Evolutionary conservation across 2,329 filamentous ascomycete species (phyloP), one percentile per base, ranked within the genome.

Genomic region (Hypomyces perniciosus): DNA sequence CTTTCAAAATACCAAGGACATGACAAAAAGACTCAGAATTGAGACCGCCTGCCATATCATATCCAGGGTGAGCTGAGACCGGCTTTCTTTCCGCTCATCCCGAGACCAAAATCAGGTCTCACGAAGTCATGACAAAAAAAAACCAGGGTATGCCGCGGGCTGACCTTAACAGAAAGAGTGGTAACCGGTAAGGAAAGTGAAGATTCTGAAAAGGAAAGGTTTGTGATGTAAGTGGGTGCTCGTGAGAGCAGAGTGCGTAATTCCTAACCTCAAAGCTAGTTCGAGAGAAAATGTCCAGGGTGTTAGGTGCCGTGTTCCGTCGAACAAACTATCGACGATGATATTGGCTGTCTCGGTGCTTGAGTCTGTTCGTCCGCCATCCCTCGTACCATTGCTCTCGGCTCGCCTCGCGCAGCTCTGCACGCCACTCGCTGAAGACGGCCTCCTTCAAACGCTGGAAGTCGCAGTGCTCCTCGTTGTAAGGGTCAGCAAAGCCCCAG

Each of bases 401-500:
- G 67, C 90, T 95, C 47, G 90, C 87, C 68, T 96, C 90, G 54
- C 92, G 86, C 54, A 99, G 76, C 65, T 99, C 93, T 40, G 80
- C 80, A 46, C 92, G 86, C 93, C 93, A 99, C 64, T 97, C 92
- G 57, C 77, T 84, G 68, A 99, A 99, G 31, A 99, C 88, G 6
- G 86, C 85, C 53, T 97, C 91, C 71, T 93, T 93, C 59, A 99
- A 79, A 55, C 86, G 85, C 50, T 87, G 76, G 68, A 96, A 99
- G 70, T 99, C 93, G 71, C 93, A 99, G 72, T 99, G 93, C 60
- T 88, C 82, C 30, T 84, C 78, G 62, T 97, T 85, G 73, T 93
- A 91, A 1, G 93, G 93, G 64, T 97, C 90, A 4, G 93, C 93
- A 60, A 96, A 95, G 6, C 93, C 93, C 93, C 93, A 99, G 0